phyloP scores from a whole-genome alignment of 2,329 filamentous ascomycete genomes.

The Fusarium illudens region DNA sequence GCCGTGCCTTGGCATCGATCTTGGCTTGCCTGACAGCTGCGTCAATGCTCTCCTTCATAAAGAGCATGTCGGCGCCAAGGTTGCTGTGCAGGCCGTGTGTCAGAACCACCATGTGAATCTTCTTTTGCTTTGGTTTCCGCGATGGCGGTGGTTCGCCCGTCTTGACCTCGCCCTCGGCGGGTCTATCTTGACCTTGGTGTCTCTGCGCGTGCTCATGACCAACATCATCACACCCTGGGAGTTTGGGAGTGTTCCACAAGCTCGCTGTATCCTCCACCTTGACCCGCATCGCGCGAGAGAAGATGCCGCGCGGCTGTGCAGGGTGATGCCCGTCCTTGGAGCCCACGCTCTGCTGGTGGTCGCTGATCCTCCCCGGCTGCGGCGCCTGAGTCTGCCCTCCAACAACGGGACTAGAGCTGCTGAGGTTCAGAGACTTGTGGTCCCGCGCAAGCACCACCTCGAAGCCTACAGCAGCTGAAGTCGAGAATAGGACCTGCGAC shows the following conservation, averaged over 20 bases:
- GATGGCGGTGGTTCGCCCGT: conserved; percentile 41
- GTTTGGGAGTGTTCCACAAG: conserved; percentile 89
- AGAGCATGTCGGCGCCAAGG: conserved; percentile 94
- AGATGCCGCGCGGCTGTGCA: conserved; percentile 77
- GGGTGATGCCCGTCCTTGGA: conserved; percentile 67
- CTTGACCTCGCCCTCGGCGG: conserved; percentile 47
- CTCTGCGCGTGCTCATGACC: conserved; percentile 42
- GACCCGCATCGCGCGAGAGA: conserved; percentile 80
- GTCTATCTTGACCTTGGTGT: conserved; percentile 42
- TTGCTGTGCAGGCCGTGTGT: conserved; percentile 98
- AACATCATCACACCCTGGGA: conserved; percentile 71
- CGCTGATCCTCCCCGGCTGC: conserved; percentile 76
- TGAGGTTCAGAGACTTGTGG: conserved; percentile 79
- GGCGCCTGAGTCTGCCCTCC: conserved; percentile 58
- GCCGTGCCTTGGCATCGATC: conserved; percentile 70
- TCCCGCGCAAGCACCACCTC: conserved; percentile 89
- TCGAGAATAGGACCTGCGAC: conserved; percentile 94
- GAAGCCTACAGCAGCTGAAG: conserved; percentile 85
- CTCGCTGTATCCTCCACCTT: conserved; percentile 87
- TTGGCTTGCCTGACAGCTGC: conserved; percentile 78
- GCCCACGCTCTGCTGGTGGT: conserved; percentile 73
- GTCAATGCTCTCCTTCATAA: conserved; percentile 96
- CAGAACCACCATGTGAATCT: conserved; percentile 87
- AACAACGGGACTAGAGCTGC: conserved; percentile 56
- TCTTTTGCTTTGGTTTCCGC: conserved; percentile 68